These are phyloP conservation scores for Rhodotorula paludigena DNA, from an alignment of 768 basidiomycete genomes.

Conservation along the genomic window DNA sequence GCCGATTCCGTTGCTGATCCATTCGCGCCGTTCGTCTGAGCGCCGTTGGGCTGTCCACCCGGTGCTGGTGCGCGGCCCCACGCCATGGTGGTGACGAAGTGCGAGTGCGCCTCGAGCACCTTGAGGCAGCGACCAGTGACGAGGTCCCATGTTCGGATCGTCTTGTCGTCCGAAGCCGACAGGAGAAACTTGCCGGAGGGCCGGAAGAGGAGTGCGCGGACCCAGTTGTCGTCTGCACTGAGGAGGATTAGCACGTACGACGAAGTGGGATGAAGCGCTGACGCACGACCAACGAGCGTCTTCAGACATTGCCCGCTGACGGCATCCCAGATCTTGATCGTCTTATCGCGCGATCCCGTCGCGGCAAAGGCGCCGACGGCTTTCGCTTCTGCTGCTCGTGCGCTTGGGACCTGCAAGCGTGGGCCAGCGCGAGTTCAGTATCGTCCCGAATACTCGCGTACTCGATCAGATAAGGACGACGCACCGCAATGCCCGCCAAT, in stretches of 20 bases:
- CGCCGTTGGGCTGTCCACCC: constrained; percentile 26
- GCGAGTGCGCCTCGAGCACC: constrained; percentile 78
- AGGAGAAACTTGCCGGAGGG: constrained; percentile 82
- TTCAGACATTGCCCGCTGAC: constrained; percentile 73
- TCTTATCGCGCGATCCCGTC: constrained; percentile 84
- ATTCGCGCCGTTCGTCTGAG: constrained; percentile 24
- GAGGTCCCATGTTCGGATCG: constrained; percentile 83
- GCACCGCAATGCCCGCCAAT: constrained; percentile 62
- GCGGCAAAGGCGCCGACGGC: constrained; percentile 58
- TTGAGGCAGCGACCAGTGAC: constrained; percentile 77
- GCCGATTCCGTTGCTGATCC: constrained; percentile 37
- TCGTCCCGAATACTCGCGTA: background rate
- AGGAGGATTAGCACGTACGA: too few species aligned
- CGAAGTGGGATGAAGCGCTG: background rate
- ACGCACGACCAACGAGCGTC: constrained; percentile 57
- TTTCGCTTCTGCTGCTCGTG: constrained; percentile 51
- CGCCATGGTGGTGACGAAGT: constrained; percentile 48
- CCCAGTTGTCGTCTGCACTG: constrained; percentile 71
- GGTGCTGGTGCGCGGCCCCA: constrained; percentile 35
- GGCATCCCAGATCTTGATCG: constrained; percentile 85
- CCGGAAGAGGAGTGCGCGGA: constrained; percentile 80
- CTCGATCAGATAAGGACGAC: background rate
- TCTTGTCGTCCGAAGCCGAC: constrained; percentile 89
- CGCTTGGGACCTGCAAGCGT: constrained; percentile 50
- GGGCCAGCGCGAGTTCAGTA: background rate